phyloP scores from a whole-genome alignment of 2,329 filamentous ascomycete genomes.

The Xylariaceae sp. region DNA sequence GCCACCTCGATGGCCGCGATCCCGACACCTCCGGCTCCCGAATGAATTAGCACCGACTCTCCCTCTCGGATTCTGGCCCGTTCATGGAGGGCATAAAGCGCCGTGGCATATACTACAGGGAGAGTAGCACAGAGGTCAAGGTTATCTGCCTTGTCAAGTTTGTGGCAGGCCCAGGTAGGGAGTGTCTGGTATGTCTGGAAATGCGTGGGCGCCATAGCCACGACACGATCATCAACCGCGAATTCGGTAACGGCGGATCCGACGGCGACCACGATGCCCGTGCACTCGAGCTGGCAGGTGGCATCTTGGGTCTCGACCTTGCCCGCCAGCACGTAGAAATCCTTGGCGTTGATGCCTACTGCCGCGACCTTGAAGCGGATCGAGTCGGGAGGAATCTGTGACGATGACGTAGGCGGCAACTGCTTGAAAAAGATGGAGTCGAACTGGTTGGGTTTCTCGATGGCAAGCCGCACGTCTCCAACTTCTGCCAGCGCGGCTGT shows the following conservation, averaged over 20 bases:
- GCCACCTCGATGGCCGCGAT: slow-evolving; percentile 2
- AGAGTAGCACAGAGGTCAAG: slow-evolving; percentile 1
- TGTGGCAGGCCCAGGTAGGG: slow-evolving; percentile 6
- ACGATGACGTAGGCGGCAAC: not conserved
- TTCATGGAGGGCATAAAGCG: not conserved
- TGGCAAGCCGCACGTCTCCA: slow-evolving; percentile 3
- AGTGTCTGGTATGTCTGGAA: slow-evolving; percentile 3
- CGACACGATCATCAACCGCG: slow-evolving; percentile 2
- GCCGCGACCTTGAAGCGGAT: slow-evolving; percentile 11
- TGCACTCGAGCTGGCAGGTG: slow-evolving; percentile 10
- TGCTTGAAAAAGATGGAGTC: slow-evolving; percentile 13
- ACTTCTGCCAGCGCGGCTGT: not conserved
- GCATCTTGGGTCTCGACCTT: slow-evolving; percentile 11
- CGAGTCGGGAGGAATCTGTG: not conserved
- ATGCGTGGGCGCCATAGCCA: slow-evolving; percentile 9
- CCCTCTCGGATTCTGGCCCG: not conserved
- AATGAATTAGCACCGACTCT: not conserved
- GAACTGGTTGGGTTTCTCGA: slow-evolving; percentile 7
- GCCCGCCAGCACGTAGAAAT: slow-evolving; percentile 12
- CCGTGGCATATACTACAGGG: not conserved
- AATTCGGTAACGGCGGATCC: slow-evolving; percentile 22
- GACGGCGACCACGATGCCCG: slow-evolving; percentile 21
- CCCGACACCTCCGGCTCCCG: slow-evolving; percentile 3
- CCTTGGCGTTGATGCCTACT: slow-evolving; percentile 13
- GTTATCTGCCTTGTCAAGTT: slow-evolving; percentile 1